Evolutionary conservation across 2,329 filamentous ascomycete genomes (phyloP), one percentile per base, ranked within the genome.

Genomic region (Ceratocystis lukuohia): DNA sequence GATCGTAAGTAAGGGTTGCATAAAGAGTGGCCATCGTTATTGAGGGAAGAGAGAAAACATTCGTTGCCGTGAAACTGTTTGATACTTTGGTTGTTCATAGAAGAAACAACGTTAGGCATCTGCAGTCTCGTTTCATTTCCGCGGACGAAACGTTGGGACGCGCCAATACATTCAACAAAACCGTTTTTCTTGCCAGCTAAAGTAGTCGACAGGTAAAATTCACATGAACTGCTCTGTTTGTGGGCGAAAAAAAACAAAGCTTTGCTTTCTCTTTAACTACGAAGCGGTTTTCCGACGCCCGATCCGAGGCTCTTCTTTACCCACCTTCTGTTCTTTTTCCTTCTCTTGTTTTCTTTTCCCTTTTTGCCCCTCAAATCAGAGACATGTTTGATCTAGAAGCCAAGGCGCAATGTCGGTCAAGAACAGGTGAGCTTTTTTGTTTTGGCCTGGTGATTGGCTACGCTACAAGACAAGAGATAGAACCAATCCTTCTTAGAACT

Each of bases 381-480:
- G 53, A 17, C 28, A 57, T 12, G 30, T n/a, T 57, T 57, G 53
- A 12, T 15, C 53, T 30, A 57, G 28, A 33, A 57, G 53, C 53
- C 53, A 59, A 59, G 56, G 56, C 56, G 33, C 15, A 59, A 59
- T 59, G 56, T 59, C 56, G 56, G 56, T 59, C 56, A 59, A n/a
- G 28, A 25, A 17, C n/a, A 59, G 56, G 56, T 59, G 56, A 59
- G 56, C 56, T 37, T 30, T 57, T 57, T 30, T 57, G 56, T 37
- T 4, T 37, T 59, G 17, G 28, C 28, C 22, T 10, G 56, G 17
- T 37, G 28, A 33, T 59, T 59, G 56, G 56, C 56, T 53, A 15
- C 22, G 48, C 48, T 53, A 28, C 56, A 59, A n/a, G n/a, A n/a
- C n/a, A 25, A n/a, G 22, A 53, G 22, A 59, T n/a, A 59, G 56